Evolutionary conservation across 106 monocot genomes (phyloP), one percentile per base, ranked within the genome.

Genomic region (Allium sativum): DNA sequence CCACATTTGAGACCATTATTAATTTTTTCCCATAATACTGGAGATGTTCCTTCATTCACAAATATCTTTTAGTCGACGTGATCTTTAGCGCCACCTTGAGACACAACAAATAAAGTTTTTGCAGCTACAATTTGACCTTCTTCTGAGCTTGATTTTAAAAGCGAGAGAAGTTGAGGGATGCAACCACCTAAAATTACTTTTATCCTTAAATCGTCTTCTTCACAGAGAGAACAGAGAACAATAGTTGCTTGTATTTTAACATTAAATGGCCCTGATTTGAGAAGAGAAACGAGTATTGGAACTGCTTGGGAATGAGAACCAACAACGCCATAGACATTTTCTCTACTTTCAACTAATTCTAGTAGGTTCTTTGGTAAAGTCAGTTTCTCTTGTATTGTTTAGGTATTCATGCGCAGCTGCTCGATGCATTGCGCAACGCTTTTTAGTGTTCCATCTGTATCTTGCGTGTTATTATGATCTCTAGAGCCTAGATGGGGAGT

Each of bases 301-400:
- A 99, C 92, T 58, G 98, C 98, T 72, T 99, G 98, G 44, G 92
- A 85, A 68, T 99, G 98, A 63, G 98, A 99, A 13, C 92, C 92
- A 58, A 99, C 98, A 48, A 85, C 98, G 65, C 88, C 82, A 58
- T 88, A 92, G 47, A 92, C 88, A 67, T 59, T 79, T 55, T 88
- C 88, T 47, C 83, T 85, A n/a, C 78, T 83, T 74, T 92, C 74
- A 72, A 99, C 73, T 69, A 99, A 81, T 70, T 99, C 88, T 43
- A 81, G 76, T 69, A 99, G 73, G 62, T 99, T 85, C 64, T 83
- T 92, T 72, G 92, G 62, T 44, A 80, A 83, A 44, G 40, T 65
- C 68, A 92, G 92, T 77, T 85, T 99, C 52, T 99, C 98, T 66
- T 85, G 80, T 18, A 70, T n/a, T 21, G 88, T 78, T 31, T 88